A percentile compares a stretch with the other conserved stretches of the same genome.
Evolutionary conservation across 1,284 basidiomycete species (phyloP).

Genomic region (Omphalotus olearius): DNA sequence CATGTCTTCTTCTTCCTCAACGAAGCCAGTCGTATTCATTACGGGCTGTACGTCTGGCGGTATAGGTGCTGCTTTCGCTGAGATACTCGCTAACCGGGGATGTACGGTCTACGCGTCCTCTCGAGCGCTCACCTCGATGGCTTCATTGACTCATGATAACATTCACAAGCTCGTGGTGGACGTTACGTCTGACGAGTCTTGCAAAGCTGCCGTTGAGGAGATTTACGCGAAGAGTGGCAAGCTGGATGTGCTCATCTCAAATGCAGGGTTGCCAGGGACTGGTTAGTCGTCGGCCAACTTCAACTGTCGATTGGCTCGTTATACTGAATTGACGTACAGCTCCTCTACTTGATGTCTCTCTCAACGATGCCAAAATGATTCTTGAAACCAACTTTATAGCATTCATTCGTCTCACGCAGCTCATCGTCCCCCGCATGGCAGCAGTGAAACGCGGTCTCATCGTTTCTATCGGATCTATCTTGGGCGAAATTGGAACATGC

Average conservation of each 20-base stretch:
- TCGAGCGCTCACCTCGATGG: constrained; percentile 12
- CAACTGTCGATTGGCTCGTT: too few relatives aligned
- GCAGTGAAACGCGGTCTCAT: constrained; percentile 13
- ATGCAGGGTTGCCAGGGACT: constrained; percentile 17
- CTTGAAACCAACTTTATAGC: constrained; percentile 19
- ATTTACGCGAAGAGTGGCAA: constrained; percentile 16
- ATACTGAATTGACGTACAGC: not conserved
- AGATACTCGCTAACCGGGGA: constrained; percentile 9
- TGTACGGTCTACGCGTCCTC: constrained; percentile 15
- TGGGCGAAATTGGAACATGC: constrained; percentile 18
- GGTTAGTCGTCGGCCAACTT: constrained; percentile 6
- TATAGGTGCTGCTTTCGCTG: constrained; percentile 33
- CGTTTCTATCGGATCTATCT: constrained; percentile 18
- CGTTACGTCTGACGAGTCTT: constrained; percentile 18
- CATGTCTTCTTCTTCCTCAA: too few relatives aligned
- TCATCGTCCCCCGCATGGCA: constrained; percentile 18
- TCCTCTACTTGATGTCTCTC: constrained; percentile 16
- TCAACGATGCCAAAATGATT: constrained; percentile 11
- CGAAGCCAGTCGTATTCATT: constrained; percentile 29
- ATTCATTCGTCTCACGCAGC: constrained; percentile 13
- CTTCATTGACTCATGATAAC: constrained; percentile 10
- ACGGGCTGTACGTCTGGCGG: constrained; percentile 42
- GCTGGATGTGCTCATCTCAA: constrained; percentile 20
- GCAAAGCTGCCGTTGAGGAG: constrained; percentile 14
- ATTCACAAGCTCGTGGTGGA: constrained; percentile 18